These are phyloP conservation scores for Trebouxia sp. DNA, from an alignment of 139 green algal species.

Conservation along the genomic window DNA sequence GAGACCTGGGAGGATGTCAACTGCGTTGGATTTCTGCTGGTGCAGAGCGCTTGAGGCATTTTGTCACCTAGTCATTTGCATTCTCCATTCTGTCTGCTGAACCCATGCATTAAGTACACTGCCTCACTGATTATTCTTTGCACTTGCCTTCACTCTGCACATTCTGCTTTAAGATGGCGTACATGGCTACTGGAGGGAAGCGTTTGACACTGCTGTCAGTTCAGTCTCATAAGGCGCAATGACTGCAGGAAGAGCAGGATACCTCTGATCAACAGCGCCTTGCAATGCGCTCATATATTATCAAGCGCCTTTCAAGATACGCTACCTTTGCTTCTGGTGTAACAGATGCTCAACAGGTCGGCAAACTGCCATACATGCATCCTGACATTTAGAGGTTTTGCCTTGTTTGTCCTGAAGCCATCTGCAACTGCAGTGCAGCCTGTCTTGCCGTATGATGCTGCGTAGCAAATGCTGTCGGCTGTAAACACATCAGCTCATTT, in stretches of 20 bases:
- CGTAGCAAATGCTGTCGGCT: too few species aligned
- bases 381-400: too few species aligned
- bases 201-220: background rate
- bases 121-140: too few species aligned
- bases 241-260: background rate
- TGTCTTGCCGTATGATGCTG: too few species aligned
- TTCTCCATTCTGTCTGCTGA: background rate
- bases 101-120: too few species aligned
- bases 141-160: too few species aligned
- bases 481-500: too few species aligned
- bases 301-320: background rate
- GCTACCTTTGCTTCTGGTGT: background rate
- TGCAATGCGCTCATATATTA: background rate
- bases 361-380: background rate
- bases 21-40: slow-evolving; percentile 34
- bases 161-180: too few species aligned
- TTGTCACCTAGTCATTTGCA: background rate
- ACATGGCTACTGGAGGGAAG: too few species aligned
- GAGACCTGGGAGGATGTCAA: slow-evolving; percentile 27
- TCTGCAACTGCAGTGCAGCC: too few species aligned
- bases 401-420: too few species aligned
- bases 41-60: too few species aligned
- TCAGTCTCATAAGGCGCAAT: background rate
- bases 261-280: background rate
- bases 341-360: background rate